Evolutionary conservation across 192 early-diverging fungal species (phyloP).

Genomic region (Piromyces sp.): DNA sequence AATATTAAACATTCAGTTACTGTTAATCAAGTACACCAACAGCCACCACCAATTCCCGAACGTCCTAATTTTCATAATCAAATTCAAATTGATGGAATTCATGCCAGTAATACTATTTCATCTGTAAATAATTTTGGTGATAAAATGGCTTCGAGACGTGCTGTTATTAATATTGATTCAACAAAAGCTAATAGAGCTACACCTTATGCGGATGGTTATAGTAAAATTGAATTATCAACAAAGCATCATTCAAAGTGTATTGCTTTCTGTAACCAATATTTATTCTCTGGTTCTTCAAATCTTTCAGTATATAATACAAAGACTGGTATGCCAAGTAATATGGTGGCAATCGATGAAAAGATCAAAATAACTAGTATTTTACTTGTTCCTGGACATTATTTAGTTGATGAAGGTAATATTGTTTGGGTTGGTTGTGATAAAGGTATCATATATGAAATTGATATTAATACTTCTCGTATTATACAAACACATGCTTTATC

Average conservation of each 20-base stretch:
- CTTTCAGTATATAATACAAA: not conserved
- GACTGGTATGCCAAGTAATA: not conserved
- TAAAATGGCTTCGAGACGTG: not conserved
- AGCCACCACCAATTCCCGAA: not conserved
- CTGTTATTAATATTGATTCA: not conserved
- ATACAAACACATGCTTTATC: not conserved
- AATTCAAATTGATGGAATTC: not conserved
- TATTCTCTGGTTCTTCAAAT: not conserved
- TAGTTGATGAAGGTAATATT: not conserved
- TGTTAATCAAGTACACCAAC: not conserved
- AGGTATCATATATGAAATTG: not conserved
- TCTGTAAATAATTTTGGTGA: not conserved
- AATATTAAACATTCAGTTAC: not conserved
- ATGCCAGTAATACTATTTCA: not conserved
- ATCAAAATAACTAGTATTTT: not conserved
- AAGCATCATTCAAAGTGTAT: not conserved
- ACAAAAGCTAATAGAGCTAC: not conserved
- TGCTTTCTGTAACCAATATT: not conserved
- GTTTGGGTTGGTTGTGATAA: not conserved
- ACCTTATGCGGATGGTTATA: not conserved
- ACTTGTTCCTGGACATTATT: not conserved
- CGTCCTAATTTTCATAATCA: not conserved
- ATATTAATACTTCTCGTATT: not conserved
- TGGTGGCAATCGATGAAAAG: not conserved
- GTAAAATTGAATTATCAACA: not conserved